Evolutionary conservation across 2,329 filamentous ascomycete species (phyloP).

Genomic region (Colletotrichum tabaci): DNA sequence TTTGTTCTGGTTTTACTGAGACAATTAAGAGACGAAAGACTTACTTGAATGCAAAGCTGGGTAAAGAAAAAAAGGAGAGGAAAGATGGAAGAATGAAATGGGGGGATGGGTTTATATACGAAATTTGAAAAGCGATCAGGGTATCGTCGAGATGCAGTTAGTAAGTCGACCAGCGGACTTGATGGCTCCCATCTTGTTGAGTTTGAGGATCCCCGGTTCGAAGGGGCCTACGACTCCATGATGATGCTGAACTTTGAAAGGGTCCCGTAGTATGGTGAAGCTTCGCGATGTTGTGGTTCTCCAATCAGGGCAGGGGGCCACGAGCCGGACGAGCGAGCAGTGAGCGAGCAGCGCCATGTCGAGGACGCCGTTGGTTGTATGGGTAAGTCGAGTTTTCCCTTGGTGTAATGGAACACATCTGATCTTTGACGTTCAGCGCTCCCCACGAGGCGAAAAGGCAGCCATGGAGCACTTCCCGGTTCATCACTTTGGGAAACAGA

Average conservation of each 20-base stretch:
- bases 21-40: neutral
- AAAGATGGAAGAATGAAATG: neutral
- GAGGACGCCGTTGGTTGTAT: too few relatives aligned
- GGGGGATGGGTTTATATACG: neutral
- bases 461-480: too few relatives aligned
- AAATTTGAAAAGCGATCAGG: neutral
- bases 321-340: too few relatives aligned
- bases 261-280: too few relatives aligned
- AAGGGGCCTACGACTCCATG: neutral
- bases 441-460: too few relatives aligned
- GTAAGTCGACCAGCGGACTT: neutral
- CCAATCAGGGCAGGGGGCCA: too few relatives aligned
- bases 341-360: too few relatives aligned
- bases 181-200: neutral
- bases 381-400: too few relatives aligned
- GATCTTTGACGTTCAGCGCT: too few relatives aligned
- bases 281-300: too few relatives aligned
- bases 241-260: neutral
- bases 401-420: too few relatives aligned
- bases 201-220: neutral
- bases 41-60: neutral
- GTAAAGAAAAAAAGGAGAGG: neutral
- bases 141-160: neutral
- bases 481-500: too few relatives aligned
- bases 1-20: neutral